A percentile compares a stretch with the other conserved stretches of the same genome.
Conservation (phyloP, 75 land plant genomes). For the Pinus tabuliformis region DNA sequence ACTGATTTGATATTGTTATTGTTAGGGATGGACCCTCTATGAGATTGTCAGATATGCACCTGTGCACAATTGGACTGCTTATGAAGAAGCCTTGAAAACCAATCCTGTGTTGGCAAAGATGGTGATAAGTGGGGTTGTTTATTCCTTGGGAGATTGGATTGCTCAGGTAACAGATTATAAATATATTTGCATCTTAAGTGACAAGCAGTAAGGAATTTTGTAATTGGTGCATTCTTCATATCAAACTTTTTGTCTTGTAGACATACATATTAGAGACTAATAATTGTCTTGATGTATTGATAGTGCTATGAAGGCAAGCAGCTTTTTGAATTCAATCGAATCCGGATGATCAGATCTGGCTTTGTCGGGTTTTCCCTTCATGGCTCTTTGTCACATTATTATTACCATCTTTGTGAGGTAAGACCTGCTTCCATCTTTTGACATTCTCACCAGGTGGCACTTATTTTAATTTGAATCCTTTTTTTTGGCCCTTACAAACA, state of each 20-base stretch:
- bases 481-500: not conserved
- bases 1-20: not conserved
- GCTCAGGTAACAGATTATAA: slow-evolving; percentile 55
- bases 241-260: not conserved
- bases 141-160: slow-evolving; percentile 96
- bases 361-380: slow-evolving; percentile 85
- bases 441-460: not conserved
- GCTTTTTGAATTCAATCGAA: slow-evolving; percentile 76
- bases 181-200: not conserved
- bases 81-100: slow-evolving; percentile 82
- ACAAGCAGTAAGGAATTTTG: not conserved
- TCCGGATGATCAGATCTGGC: slow-evolving; percentile 86
- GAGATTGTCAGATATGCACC: slow-evolving; percentile 94
- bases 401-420: slow-evolving; percentile 91
- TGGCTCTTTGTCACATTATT: slow-evolving; percentile 90
- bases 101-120: slow-evolving; percentile 90
- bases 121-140: slow-evolving; percentile 90
- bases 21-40: slow-evolving; percentile 85
- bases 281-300: slow-evolving; percentile 8
- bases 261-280: not conserved
- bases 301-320: slow-evolving; percentile 94
- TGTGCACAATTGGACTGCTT: slow-evolving; percentile 87
- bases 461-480: not conserved
- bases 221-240: not conserved
- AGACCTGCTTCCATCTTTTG: not conserved